These are phyloP conservation scores for Danielozyma ontarioensis DNA, from an alignment of 805 yeast genomes.

Conservation along the genomic window DNA sequence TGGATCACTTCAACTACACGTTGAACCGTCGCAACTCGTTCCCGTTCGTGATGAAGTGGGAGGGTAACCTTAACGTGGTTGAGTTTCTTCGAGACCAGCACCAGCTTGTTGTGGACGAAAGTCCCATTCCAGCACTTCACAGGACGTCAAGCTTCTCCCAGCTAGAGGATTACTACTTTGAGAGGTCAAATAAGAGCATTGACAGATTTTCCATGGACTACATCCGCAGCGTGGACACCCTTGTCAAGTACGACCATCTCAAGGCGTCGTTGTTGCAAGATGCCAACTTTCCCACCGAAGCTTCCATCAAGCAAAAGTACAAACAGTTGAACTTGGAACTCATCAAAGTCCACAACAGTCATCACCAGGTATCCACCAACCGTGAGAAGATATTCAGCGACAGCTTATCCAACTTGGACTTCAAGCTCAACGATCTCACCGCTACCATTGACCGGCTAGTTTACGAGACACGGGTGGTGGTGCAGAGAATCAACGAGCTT, in stretches of 20 bases:
- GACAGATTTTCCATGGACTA: slow-evolving; percentile 14
- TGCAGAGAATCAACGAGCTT: slow-evolving; percentile 35
- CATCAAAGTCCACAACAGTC: slow-evolving; percentile 20
- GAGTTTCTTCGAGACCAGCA: slow-evolving; percentile 11
- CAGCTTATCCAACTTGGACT: slow-evolving; percentile 24
- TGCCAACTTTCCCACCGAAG: slow-evolving; percentile 6
- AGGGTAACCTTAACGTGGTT: slow-evolving; percentile 15
- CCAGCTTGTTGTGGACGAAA: not conserved
- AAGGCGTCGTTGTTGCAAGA: slow-evolving; percentile 7
- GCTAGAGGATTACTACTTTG: slow-evolving; percentile 10
- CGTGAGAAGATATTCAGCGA: slow-evolving; percentile 22
- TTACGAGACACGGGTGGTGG: slow-evolving; percentile 37
- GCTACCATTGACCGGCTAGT: slow-evolving; percentile 33
- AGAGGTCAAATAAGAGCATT: slow-evolving; percentile 5
- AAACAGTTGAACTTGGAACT: slow-evolving; percentile 27
- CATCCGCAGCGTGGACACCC: slow-evolving; percentile 9
- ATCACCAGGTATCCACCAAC: slow-evolving; percentile 19
- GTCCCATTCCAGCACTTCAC: not conserved
- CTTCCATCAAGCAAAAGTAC: slow-evolving; percentile 13
- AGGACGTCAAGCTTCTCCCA: slow-evolving; percentile 17
- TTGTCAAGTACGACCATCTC: slow-evolving; percentile 17
- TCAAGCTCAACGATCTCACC: slow-evolving; percentile 24
- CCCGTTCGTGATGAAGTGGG: slow-evolving; percentile 16
- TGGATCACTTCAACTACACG: slow-evolving; percentile 7
- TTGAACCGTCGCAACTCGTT: slow-evolving; percentile 33